These are phyloP conservation scores for Fusarium nematophilum DNA, from an alignment of 2,329 filamentous ascomycete genomes.

Conservation along the genomic window DNA sequence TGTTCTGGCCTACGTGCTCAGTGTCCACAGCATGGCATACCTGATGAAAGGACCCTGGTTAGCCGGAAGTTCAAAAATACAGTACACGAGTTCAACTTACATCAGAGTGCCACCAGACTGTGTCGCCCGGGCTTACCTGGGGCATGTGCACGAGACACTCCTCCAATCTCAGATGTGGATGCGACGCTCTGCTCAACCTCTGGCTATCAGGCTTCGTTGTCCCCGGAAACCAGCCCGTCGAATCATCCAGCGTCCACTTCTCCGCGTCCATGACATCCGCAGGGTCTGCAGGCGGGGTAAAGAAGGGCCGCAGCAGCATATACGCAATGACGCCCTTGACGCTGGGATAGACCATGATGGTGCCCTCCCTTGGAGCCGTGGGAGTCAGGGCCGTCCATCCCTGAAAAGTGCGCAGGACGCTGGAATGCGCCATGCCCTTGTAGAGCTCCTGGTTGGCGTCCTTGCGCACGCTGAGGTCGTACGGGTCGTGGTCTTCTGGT, in stretches of 20 bases:
- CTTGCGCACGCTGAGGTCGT: conserved; percentile 50
- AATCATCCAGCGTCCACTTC: conserved; percentile 51
- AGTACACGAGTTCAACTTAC: conserved; percentile 34
- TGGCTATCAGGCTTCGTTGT: conserved; percentile 46
- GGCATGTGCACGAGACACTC: conserved; percentile 54
- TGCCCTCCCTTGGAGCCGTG: conserved; percentile 49
- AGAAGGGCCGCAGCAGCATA: conserved; percentile 56
- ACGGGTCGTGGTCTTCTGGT: conserved; percentile 51
- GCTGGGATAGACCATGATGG: conserved; percentile 54
- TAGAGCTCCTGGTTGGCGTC: conserved; percentile 50
- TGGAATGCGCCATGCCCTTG: conserved; percentile 50
- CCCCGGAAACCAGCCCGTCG: conserved; percentile 51
- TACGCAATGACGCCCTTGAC: conserved; percentile 52
- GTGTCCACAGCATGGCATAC: conserved; percentile 54
- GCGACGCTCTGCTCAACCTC: conserved; percentile 36
- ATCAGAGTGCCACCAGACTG: conserved; percentile 43
- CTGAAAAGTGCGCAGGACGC: conserved; percentile 53
- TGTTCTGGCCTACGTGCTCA: conserved; percentile 48
- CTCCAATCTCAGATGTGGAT: conserved; percentile 53
- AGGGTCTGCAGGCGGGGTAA: conserved; percentile 46
- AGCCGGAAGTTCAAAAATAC: not conserved
- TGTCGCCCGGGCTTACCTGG: conserved; percentile 20
- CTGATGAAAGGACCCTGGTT: conserved; percentile 24
- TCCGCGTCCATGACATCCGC: conserved; percentile 49
- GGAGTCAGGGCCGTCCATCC: conserved; percentile 56